A percentile compares a stretch with the other conserved stretches of the same genome.
Evolutionary conservation across 768 basidiomycete genomes (phyloP).

Genomic region (Kwoniella bestiolae): DNA sequence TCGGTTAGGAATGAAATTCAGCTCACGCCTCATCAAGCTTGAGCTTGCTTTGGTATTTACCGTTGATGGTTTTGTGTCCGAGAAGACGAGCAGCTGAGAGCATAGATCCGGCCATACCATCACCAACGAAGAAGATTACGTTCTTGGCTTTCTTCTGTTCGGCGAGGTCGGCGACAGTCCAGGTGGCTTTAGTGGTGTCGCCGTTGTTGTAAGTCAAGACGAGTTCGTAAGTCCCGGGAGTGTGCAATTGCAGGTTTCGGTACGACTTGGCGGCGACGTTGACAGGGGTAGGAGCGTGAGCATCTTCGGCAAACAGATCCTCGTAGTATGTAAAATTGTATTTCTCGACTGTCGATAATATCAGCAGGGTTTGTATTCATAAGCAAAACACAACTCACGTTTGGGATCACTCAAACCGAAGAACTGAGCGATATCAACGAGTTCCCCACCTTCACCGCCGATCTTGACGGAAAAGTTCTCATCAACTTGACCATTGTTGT

Average conservation of each 20-base stretch:
- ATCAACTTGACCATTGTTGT: slow-evolving; percentile 55
- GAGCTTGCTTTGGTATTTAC: slow-evolving; percentile 53
- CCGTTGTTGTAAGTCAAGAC: slow-evolving; percentile 55
- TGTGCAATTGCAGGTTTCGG: slow-evolving; percentile 55
- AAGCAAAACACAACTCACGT: slow-evolving; percentile 21
- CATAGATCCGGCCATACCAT: slow-evolving; percentile 48
- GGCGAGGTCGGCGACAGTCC: slow-evolving; percentile 52
- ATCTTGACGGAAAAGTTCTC: slow-evolving; percentile 53
- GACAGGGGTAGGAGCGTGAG: slow-evolving; percentile 51
- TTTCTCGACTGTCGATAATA: slow-evolving; percentile 21
- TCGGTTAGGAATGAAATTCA: neutral
- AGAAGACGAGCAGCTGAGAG: slow-evolving; percentile 58
- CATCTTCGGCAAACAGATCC: slow-evolving; percentile 56
- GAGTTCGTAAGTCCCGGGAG: slow-evolving; percentile 55
- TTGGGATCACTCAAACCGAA: slow-evolving; percentile 45
- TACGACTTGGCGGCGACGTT: slow-evolving; percentile 58
- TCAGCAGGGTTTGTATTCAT: slow-evolving; percentile 1
- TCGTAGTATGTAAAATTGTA: slow-evolving; percentile 56
- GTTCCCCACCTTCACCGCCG: slow-evolving; percentile 43
- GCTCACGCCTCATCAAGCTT: slow-evolving; percentile 41
- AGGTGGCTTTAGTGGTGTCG: slow-evolving; percentile 53
- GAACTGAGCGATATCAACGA: slow-evolving; percentile 48
- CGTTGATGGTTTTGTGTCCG: slow-evolving; percentile 59
- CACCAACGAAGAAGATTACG: slow-evolving; percentile 57
- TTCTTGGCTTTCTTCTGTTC: slow-evolving; percentile 56